Base-by-base conservation (phyloP, 345 rosid species). In the Ceriops zippeliana region DNA sequence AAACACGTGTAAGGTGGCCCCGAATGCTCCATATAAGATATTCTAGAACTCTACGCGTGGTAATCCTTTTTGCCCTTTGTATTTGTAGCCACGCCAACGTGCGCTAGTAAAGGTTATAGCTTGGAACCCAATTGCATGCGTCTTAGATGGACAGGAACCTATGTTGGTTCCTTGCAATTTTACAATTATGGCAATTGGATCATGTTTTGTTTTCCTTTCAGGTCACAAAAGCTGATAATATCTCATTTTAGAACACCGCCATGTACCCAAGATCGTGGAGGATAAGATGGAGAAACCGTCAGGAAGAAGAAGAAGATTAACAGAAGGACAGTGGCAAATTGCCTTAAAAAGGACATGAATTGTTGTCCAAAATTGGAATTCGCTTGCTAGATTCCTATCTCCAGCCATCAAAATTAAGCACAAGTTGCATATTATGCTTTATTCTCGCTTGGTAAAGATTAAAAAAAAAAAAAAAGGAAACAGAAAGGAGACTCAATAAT, bases 1-100 rank as follows among this genome's bases (percentile, higher is more conserved):
- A 42, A 67, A 63, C 76, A 81, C 76, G 77, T 80, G 83, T 70
- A 72, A 78, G 46, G 75, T 71, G 82, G 81, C 38, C 74, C 72
- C 64, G 17, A 63, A 69, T 68, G 68, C 65, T 71, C 35, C 58
- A 42, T 13, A 13, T 42, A 42, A 42, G 47, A 42, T 42, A 15
- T 42, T 42, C 5, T 13, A 42, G 19, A 8, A 11, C 10, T 2
- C 5, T 28, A 32, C 42, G 71, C 71, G 5, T 54, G 74, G 53
- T 11, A 42, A 49, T 19, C 62, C 58, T 63, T 59, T 37, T 11
- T 46, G 2, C 59, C 17, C 6, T 3, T 51, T 32, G 34, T 27
- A 19, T 4, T 42, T 13, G 49, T 3, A 3, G 46, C 42, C 4
- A 5, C 56, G 13, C 21, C 63, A 27, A 24, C 26, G 24, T 7